phyloP scores from a whole-genome alignment of 2,329 filamentous ascomycete genomes.

The Penicillium olsonii region DNA sequence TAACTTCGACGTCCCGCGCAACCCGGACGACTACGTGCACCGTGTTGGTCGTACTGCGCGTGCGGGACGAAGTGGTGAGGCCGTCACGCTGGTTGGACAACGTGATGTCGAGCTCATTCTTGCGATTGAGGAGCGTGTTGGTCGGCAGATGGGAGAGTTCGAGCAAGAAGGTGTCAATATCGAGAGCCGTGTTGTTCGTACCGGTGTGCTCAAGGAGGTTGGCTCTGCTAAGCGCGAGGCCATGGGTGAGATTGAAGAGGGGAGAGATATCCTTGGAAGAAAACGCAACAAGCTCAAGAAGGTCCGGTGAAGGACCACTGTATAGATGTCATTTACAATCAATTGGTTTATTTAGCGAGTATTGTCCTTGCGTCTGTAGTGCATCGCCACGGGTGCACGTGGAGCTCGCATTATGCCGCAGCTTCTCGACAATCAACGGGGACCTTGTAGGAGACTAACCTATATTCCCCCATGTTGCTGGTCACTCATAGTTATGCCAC shows the following conservation, averaged over 20 bases:
- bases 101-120: conserved; percentile 88
- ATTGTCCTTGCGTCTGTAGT: neutral
- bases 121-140: conserved; percentile 83
- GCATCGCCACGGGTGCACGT: neutral
- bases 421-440: too few species aligned
- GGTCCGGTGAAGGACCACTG: conserved; percentile 29
- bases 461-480: too few species aligned
- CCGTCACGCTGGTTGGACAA: conserved; percentile 88
- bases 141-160: conserved; percentile 77
- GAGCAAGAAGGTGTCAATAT: conserved; percentile 88
- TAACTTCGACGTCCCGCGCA: conserved; percentile 95
- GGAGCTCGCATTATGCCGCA: neutral
- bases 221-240: conserved; percentile 96
- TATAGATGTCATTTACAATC: conserved; percentile 9
- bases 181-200: conserved; percentile 83
- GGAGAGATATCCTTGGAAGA: conserved; percentile 88
- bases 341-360: conserved; percentile 15
- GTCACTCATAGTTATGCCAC: too few species aligned
- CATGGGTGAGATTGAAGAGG: conserved; percentile 85
- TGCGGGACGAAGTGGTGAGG: conserved; percentile 80
- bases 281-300: conserved; percentile 54
- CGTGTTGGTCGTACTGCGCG: conserved; percentile 92
- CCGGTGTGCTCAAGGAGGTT: conserved; percentile 77
- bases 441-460: too few species aligned
- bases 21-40: conserved; percentile 97